Evolutionary conservation across 768 basidiomycete genomes (phyloP).

Genomic region (Naganishia kalamii): DNA sequence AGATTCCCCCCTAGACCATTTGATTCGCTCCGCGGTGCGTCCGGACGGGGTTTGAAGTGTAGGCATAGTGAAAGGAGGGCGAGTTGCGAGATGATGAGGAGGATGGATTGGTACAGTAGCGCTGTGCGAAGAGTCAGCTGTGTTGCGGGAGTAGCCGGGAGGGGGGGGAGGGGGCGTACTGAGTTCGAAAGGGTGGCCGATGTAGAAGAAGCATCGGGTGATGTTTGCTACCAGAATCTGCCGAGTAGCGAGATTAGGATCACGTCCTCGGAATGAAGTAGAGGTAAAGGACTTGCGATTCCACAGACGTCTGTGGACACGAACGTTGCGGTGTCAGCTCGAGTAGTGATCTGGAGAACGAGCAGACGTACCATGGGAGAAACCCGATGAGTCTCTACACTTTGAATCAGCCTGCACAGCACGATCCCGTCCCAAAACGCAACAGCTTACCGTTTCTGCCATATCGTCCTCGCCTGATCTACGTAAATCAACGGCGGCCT

Average conservation of each 20-base stretch:
- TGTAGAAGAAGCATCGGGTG: constrained; percentile 46
- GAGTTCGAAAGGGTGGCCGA: constrained; percentile 44
- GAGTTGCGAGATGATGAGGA: constrained; percentile 46
- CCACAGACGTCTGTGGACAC: constrained; percentile 39
- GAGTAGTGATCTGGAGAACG: background rate
- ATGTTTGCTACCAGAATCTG: constrained; percentile 43
- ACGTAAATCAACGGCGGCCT: constrained; percentile 45
- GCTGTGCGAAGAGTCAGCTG: constrained; percentile 25
- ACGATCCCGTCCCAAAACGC: background rate
- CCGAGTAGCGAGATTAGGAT: too few relatives aligned
- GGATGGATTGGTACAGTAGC: constrained; percentile 43
- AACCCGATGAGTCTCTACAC: constrained; percentile 44
- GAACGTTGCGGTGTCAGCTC: background rate
- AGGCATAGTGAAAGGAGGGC: constrained; percentile 44
- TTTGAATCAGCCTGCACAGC: background rate
- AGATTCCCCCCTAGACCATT: too few relatives aligned
- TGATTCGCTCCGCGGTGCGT: too few relatives aligned
- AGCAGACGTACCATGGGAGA: constrained; percentile 36
- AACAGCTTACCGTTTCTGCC: constrained; percentile 39
- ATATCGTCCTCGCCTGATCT: constrained; percentile 43
- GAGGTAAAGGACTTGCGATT: constrained; percentile 16
- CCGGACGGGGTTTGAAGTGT: constrained; percentile 37
- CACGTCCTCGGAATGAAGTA: background rate
- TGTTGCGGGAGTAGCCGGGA: background rate
- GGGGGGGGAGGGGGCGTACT: constrained; percentile 27